phyloP scores from a whole-genome alignment of 768 basidiomycete species.

The Pseudohyphozyma bogoriensis region DNA sequence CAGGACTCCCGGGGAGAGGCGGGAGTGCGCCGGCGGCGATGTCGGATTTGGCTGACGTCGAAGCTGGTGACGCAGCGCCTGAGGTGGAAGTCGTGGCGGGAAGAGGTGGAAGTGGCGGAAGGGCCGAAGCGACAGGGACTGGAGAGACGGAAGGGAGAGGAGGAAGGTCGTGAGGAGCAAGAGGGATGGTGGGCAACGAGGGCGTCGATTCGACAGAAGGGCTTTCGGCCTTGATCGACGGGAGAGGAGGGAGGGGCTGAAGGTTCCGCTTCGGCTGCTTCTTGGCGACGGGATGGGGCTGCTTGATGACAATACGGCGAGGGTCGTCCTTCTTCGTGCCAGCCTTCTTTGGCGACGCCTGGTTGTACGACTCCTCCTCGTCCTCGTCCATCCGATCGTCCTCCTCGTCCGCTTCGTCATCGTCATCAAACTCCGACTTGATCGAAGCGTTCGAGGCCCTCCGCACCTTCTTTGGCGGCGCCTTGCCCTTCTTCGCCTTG shows the following conservation, averaged over 20 bases:
- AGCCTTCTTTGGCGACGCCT: neutral
- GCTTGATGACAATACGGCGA: conserved; percentile 2
- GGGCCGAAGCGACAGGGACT: neutral
- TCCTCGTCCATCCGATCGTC: neutral
- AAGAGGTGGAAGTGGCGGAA: neutral
- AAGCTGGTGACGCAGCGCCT: neutral
- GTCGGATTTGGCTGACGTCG: neutral
- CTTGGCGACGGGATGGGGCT: neutral
- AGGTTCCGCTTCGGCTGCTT: neutral
- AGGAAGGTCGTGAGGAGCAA: neutral
- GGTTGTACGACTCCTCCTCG: neutral
- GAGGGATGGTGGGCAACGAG: neutral
- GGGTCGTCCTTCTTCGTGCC: neutral
- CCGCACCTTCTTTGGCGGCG: neutral
- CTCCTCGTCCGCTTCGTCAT: neutral
- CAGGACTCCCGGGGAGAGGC: no score
- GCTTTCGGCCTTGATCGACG: neutral
- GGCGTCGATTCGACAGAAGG: neutral
- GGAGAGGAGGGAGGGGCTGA: neutral
- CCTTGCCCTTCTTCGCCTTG: neutral
- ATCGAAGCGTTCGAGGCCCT: neutral
- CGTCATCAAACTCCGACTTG: neutral
- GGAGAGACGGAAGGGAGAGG: neutral
- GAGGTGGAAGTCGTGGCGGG: neutral
- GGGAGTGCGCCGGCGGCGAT: no score